These are phyloP conservation scores for Auriscalpium microsporum DNA, from an alignment of 768 basidiomycete genomes.

Conservation along the genomic window DNA sequence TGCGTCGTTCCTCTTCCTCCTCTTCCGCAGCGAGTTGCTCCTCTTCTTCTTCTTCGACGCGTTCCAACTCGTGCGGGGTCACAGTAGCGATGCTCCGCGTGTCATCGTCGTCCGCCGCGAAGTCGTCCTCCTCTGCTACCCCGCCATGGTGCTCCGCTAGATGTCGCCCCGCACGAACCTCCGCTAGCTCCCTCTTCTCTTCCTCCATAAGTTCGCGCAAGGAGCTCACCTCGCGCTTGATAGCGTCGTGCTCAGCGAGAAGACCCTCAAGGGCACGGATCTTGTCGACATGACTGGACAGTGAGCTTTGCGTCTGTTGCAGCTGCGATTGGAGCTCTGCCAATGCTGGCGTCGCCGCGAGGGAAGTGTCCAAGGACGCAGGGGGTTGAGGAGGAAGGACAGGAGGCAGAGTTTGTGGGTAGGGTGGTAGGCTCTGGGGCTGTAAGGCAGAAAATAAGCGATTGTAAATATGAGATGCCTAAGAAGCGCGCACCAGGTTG, in stretches of 20 bases:
- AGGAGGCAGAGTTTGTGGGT: constrained; percentile 58
- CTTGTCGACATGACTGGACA: constrained; percentile 74
- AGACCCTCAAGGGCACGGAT: constrained; percentile 76
- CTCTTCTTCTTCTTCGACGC: constrained; percentile 71
- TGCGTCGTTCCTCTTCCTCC: constrained; percentile 40
- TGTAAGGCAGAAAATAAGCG: constrained; percentile 18
- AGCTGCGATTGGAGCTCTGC: constrained; percentile 75
- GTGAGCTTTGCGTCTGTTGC: constrained; percentile 70
- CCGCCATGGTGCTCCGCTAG: constrained; percentile 2
- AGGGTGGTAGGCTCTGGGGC: constrained; percentile 55
- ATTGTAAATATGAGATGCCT: neutral
- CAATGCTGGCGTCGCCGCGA: constrained; percentile 29
- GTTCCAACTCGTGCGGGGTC: constrained; percentile 58
- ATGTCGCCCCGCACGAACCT: constrained; percentile 19
- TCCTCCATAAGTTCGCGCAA: constrained; percentile 69
- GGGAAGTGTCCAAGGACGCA: constrained; percentile 9
- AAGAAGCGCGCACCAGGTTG: constrained; percentile 47
- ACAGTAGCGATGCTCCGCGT: constrained; percentile 65
- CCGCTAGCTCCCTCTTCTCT: constrained; percentile 43
- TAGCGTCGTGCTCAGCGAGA: constrained; percentile 74
- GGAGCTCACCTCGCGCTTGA: constrained; percentile 68
- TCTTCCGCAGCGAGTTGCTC: constrained; percentile 36
- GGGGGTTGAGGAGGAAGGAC: constrained; percentile 31
- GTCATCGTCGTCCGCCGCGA: constrained; percentile 41
- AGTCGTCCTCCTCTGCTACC: constrained; percentile 21